Base-by-base conservation (phyloP, 306 rosid species). In the Argentina anserina region DNA sequence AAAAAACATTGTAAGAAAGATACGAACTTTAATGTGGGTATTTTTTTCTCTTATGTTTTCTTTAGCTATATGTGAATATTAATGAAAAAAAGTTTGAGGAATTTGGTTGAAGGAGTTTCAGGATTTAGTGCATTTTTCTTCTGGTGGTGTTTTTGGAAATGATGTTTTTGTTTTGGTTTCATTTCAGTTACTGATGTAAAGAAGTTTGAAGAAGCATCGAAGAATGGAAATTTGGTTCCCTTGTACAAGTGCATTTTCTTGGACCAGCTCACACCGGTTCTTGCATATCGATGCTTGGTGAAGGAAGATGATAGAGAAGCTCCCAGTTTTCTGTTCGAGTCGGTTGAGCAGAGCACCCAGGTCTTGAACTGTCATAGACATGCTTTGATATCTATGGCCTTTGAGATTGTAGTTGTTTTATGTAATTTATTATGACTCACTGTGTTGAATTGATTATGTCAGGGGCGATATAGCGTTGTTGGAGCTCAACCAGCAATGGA, bases 291-390 rank as follows among this genome's bases (percentile, higher is more conserved):
- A 21, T 62, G 82, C 62, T 75, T 92, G 67, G 96, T 90, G 53
- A 83, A 83, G 34, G 91, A 90, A 65, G 92, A 87, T 52, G 93
- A 92, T 62, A 39, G 84, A 42, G 92, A 90, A 13, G 81, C 98
- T 81, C 97, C 95, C 1, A 92, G 98, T 79, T 92, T 92, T 86
- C 90, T 92, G 2, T 90, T 86, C 43, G 98, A 92, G 76, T 84
- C 97, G 0, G 97, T 85, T 10, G 98, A 92, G 79, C 89, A 89
- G 25, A 82, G 76, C 69, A 20, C 52, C 34, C 78, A 76, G 43
- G 76, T 62, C 40, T 79, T 75, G 82, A 0, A 73, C 25, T 33
- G 76, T 82, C 8, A 87, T 81, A 75, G 65, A 85, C 65, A 56
- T 72, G 76, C 11, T 53, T 71, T 18, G 0, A 3, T 7, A 33